Evolutionary conservation across 1,139 yeast species (phyloP).

Genomic region (Yamadazyma taylorii): DNA sequence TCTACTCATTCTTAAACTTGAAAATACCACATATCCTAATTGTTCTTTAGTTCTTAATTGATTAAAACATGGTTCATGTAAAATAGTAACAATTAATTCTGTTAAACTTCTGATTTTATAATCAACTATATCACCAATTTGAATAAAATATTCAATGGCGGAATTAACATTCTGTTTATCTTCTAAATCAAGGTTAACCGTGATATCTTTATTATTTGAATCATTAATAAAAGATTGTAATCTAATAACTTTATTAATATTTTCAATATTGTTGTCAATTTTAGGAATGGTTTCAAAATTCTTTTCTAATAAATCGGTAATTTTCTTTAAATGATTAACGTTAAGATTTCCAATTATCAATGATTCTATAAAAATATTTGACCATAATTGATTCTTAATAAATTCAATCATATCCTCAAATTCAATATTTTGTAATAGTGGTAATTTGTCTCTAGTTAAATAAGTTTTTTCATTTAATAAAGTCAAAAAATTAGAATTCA

Average conservation of each 20-base stretch:
- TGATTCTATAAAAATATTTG: slow-evolving; percentile 59
- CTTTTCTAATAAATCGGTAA: slow-evolving; percentile 22
- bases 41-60: slow-evolving; percentile 92
- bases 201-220: slow-evolving; percentile 32
- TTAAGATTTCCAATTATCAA: slow-evolving; percentile 79
- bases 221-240: slow-evolving; percentile 43
- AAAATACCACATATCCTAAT: slow-evolving; percentile 79
- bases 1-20: slow-evolving; percentile 67
- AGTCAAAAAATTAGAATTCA: slow-evolving; percentile 59
- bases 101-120: slow-evolving; percentile 44
- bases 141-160: slow-evolving; percentile 76
- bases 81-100: slow-evolving; percentile 68
- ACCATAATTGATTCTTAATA: slow-evolving; percentile 41
- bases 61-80: slow-evolving; percentile 86
- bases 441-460: slow-evolving; percentile 59
- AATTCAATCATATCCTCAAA: slow-evolving; percentile 51
- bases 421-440: slow-evolving; percentile 42
- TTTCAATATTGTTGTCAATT: slow-evolving; percentile 42
- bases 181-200: slow-evolving; percentile 52
- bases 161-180: slow-evolving; percentile 81
- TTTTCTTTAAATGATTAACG: slow-evolving; percentile 24
- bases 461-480: slow-evolving; percentile 73
- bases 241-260: slow-evolving; percentile 23
- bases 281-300: slow-evolving; percentile 25
- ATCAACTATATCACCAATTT: slow-evolving; percentile 53